These are phyloP conservation scores for Eimeria brunetti DNA, from an alignment of 169 alveolate genomes.

Conservation along the genomic window DNA sequence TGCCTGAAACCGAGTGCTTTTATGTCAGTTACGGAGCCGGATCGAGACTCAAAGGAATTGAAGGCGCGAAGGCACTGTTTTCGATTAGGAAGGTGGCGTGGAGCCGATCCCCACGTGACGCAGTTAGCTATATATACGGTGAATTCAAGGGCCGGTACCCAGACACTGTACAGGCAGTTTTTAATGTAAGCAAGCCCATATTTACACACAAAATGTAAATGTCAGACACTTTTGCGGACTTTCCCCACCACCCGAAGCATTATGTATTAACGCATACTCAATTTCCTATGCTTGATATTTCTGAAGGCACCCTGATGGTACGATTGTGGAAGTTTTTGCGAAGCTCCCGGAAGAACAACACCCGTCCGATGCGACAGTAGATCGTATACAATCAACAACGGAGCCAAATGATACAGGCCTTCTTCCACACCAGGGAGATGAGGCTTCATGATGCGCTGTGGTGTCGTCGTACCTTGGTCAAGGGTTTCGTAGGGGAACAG, in stretches of 20 bases:
- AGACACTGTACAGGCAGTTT: conserved; percentile 43
- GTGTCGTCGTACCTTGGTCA: neutral
- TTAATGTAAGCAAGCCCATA: neutral
- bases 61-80: neutral
- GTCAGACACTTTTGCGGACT: neutral
- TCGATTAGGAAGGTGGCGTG: neutral
- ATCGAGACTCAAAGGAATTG: neutral
- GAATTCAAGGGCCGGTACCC: conserved; percentile 49
- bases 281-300: neutral
- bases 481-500: neutral
- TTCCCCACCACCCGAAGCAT: neutral
- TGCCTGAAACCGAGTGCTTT: neutral
- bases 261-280: neutral
- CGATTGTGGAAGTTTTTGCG: conserved; percentile 21
- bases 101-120: neutral
- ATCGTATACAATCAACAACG: neutral
- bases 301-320: conserved; percentile 67
- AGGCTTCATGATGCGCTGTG: neutral
- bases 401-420: neutral
- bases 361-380: neutral
- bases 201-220: no score
- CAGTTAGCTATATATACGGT: conserved; percentile 54
- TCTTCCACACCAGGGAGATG: neutral
- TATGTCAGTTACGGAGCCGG: conserved; percentile 26
- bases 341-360: neutral